phyloP scores from a whole-genome alignment of 352 stramenopile genomes.

The Pythium brassicae region DNA sequence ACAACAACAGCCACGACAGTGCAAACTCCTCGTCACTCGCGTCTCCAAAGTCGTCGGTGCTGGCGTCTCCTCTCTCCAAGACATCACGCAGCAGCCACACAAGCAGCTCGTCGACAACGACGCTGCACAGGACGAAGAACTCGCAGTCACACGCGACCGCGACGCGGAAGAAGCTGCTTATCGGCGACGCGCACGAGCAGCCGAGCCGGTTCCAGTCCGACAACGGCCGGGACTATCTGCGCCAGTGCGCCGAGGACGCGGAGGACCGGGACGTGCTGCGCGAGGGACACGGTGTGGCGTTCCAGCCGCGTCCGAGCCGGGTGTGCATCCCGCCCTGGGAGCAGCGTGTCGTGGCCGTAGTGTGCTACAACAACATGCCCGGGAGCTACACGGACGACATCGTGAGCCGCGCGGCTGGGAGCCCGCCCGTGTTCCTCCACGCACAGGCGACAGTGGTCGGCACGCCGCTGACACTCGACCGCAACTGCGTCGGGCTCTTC shows the following conservation, averaged over 20 bases:
- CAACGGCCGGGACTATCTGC: slow-evolving; percentile 37
- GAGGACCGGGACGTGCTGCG: slow-evolving; percentile 48
- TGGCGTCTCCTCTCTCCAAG: background rate
- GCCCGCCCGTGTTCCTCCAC: slow-evolving; percentile 61
- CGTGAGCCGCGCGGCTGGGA: slow-evolving; percentile 38
- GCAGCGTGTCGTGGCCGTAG: slow-evolving; percentile 41
- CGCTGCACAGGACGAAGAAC: background rate
- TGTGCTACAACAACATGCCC: slow-evolving; percentile 79
- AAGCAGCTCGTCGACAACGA: background rate
- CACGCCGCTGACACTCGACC: slow-evolving; percentile 48
- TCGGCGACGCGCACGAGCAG: slow-evolving; percentile 42
- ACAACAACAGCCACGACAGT: background rate
- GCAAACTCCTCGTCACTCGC: background rate
- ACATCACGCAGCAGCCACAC: background rate
- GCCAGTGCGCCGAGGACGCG: slow-evolving; percentile 26
- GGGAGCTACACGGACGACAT: slow-evolving; percentile 63
- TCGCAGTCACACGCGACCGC: background rate
- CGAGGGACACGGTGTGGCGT: slow-evolving; percentile 47
- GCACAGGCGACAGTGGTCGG: slow-evolving; percentile 49
- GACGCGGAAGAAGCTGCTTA: slow-evolving; percentile 20
- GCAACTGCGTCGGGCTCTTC: slow-evolving; percentile 60
- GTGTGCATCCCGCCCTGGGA: slow-evolving; percentile 56
- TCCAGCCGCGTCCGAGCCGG: slow-evolving; percentile 26
- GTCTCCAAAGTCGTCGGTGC: background rate
- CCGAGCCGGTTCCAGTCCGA: slow-evolving; percentile 53